Evolutionary conservation across 176 grass and related monocot genomes (phyloP).

Genomic region (Phoenix roebelenii): DNA sequence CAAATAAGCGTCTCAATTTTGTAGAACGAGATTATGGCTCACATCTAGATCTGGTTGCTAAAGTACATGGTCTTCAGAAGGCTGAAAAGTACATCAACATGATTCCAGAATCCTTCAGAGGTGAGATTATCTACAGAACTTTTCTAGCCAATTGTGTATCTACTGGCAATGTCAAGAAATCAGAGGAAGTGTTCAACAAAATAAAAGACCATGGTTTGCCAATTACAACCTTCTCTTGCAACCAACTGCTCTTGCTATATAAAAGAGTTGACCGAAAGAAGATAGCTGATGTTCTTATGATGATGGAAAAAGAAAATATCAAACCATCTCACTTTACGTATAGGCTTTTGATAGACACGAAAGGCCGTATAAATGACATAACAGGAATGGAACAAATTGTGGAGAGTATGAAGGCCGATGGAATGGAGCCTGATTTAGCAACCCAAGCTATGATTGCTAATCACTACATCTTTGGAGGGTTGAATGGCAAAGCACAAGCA

Average conservation of each 20-base stretch:
- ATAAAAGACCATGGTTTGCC: conserved; percentile 23
- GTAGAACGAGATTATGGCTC: conserved; percentile 19
- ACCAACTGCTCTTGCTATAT: conserved; percentile 21
- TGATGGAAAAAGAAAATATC: conserved; percentile 27
- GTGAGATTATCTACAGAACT: conserved; percentile 23
- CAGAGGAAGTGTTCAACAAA: conserved; percentile 23
- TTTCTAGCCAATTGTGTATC: conserved; percentile 18
- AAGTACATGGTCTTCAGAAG: conserved; percentile 10
- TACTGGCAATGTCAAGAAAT: conserved; percentile 5
- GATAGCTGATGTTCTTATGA: conserved; percentile 22
- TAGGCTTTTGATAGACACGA: conserved; percentile 10
- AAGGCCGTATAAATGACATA: conserved; percentile 20
- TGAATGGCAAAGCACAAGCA: conserved; percentile 19
- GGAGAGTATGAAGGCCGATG: conserved; percentile 15
- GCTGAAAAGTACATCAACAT: conserved; percentile 18
- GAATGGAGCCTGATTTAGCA: conserved; percentile 11
- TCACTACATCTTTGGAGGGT: conserved; percentile 16
- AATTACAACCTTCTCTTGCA: conserved; percentile 12
- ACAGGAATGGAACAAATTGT: conserved; percentile 22
- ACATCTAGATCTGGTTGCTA: conserved; percentile 18
- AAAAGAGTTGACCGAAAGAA: conserved; percentile 16
- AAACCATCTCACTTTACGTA: conserved; percentile 21
- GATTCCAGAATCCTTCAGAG: conserved; percentile 15
- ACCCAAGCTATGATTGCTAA: conserved; percentile 6
- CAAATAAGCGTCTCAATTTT: conserved; percentile 3